A percentile compares a stretch with the other conserved stretches of the same genome.
Conservation (phyloP, 257 asterid species). For the Thymus quinquecostatus region DNA sequence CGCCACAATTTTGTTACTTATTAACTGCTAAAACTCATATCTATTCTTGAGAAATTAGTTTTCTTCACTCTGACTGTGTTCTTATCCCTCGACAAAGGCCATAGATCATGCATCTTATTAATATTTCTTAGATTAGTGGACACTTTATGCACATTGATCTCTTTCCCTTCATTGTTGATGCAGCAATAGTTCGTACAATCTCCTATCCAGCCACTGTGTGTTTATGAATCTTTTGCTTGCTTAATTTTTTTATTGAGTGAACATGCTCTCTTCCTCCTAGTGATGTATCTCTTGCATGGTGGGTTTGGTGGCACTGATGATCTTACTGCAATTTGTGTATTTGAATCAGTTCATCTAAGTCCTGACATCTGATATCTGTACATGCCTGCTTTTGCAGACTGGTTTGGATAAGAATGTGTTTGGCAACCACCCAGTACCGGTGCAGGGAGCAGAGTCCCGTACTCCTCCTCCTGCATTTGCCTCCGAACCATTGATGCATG, state of each 20-base stretch:
- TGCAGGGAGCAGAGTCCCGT: slow-evolving; percentile 63
- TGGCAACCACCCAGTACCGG: slow-evolving; percentile 86
- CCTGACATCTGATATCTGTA: slow-evolving; percentile 11
- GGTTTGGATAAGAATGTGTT: slow-evolving; percentile 91
- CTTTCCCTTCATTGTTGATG: slow-evolving; percentile 4
- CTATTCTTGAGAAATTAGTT: not conserved
- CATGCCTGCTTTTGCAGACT: slow-evolving; percentile 54
- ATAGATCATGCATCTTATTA: not conserved
- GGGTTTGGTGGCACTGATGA: not conserved
- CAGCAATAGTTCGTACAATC: slow-evolving; percentile 2
- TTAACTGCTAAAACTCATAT: slow-evolving; percentile 9
- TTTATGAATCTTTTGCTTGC: not conserved
- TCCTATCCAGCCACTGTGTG: not conserved
- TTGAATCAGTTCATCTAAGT: not conserved
- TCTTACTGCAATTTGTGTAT: not conserved
- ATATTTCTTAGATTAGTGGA: not conserved
- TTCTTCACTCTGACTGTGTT: not conserved
- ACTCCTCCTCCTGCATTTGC: slow-evolving; percentile 90
- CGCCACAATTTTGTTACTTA: not conserved
- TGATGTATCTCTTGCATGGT: not conserved
- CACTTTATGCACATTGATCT: not conserved
- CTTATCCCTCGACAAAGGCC: slow-evolving; percentile 19
- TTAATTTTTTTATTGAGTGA: not conserved
- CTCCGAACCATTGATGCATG: slow-evolving; percentile 65
- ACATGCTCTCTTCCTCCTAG: not conserved